Evolutionary conservation across 108 stramenopile genomes (phyloP).

Genomic region (Fragilaria crotonensis): DNA sequence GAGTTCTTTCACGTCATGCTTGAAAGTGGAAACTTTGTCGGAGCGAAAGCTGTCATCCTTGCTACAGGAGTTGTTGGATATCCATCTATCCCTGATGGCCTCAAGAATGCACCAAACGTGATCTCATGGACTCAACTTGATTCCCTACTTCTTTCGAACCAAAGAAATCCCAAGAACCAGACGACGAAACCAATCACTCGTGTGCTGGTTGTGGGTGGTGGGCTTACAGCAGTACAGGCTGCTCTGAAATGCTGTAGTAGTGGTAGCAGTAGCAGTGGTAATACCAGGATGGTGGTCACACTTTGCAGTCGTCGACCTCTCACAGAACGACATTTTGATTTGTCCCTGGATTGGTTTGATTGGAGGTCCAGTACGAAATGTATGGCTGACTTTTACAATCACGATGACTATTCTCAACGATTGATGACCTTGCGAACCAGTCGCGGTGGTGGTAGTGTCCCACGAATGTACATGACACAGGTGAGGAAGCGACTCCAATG

Average conservation of each 20-base stretch:
- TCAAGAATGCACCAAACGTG: conserved; percentile 10
- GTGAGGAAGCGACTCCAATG: conserved; percentile 9
- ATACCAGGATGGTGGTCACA: conserved; percentile 16
- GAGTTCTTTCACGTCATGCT: conserved; percentile 10
- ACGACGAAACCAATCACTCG: background rate
- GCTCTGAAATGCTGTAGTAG: conserved; percentile 25
- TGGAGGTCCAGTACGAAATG: conserved; percentile 26
- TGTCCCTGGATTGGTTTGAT: conserved; percentile 59
- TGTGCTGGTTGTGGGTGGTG: conserved; percentile 63
- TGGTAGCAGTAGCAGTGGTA: too few species aligned
- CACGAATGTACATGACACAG: conserved; percentile 51
- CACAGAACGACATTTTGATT: conserved; percentile 53
- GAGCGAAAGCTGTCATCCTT: conserved; percentile 33
- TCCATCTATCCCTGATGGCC: conserved; percentile 26
- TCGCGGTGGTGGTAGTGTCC: conserved; percentile 62
- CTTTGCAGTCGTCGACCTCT: conserved; percentile 50
- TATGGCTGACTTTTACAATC: conserved; percentile 58
- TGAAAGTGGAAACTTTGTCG: conserved; percentile 6
- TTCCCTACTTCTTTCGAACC: conserved; percentile 6
- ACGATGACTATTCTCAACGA: conserved; percentile 26
- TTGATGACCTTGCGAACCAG: conserved; percentile 15
- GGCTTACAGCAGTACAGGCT: conserved; percentile 62
- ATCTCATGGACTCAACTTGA: conserved; percentile 6
- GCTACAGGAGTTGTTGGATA: conserved; percentile 41
- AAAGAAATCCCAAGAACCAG: conserved; percentile 7